Evolutionary conservation across 2,329 filamentous ascomycete species (phyloP), one percentile per base, ranked within the genome.

Genomic region (Colletotrichum caudatum): DNA sequence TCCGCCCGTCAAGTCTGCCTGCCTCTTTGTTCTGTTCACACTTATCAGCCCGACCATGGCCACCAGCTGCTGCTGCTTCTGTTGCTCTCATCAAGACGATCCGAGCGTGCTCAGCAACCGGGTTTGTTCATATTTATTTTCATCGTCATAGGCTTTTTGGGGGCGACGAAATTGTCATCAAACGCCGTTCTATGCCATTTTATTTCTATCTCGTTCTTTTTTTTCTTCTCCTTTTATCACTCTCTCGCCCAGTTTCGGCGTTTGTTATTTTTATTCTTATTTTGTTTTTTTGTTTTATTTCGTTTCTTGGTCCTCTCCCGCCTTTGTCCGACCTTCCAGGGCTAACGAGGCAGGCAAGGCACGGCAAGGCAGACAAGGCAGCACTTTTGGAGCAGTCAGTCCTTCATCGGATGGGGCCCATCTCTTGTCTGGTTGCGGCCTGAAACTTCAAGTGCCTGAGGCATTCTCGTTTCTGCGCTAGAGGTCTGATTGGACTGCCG

Each of bases 401-500:
- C 61, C 66, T 66, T 63, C 68, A 73, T 66, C 71, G 60, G 68
- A 68, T 64, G 70, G 57, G 70, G 51, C 60, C 35, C 35, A 59
- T 41, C 20, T 72, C 65, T 54, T 60, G 64, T 68, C 71, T 73
- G 71, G 67, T 73, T 73, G 71, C 66, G 64, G 73, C 71, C 73
- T 74, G 73, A 72, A 74, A 73, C 73, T 26, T 20, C 5, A 2
- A n/a, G 18, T 56, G 71, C 73, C 73, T 74, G 64, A 74, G 73
- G 73, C 71, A 67, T 51, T 50, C n/a, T 12, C 51, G 51, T 57
- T 64, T 64, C 57, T 62, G 54, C 64, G 48, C 57, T 66, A 72
- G 46, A 62, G 61, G 67, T 20, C 57, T 73, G 60, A 69, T 64
- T 72, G 68, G 73, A 56, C 53, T 20, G 41, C 58, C 41, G 63